Percentiles rank a stretch among this genome's conserved stretches.
These are phyloP conservation scores for Hebeloma cylindrosporum DNA, from an alignment of 768 basidiomycete genomes.

Conservation along the genomic window DNA sequence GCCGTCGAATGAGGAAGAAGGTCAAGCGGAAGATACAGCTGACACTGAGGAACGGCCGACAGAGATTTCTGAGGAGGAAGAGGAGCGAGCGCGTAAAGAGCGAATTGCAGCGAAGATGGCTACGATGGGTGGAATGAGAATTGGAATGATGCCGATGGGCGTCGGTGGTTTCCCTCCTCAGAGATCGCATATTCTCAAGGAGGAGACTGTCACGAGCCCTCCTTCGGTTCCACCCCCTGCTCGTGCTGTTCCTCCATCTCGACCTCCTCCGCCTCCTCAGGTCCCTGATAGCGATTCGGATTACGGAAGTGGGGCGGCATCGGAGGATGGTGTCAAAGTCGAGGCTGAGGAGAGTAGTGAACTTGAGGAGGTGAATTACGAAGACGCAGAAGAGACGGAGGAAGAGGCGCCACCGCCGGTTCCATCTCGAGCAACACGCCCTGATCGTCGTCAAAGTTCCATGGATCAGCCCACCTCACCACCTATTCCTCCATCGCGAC, in stretches of 20 bases:
- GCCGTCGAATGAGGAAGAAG: slow-evolving; percentile 23
- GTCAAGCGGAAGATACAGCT: slow-evolving; percentile 7
- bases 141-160: slow-evolving; percentile 53
- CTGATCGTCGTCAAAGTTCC: slow-evolving; percentile 24
- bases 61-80: slow-evolving; percentile 54
- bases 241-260: slow-evolving; percentile 25
- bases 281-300: slow-evolving; percentile 42
- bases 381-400: slow-evolving; percentile 51
- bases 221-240: slow-evolving; percentile 16
- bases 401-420: slow-evolving; percentile 55
- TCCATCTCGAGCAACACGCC: slow-evolving; percentile 44
- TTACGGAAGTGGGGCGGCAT: slow-evolving; percentile 40
- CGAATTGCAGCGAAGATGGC: slow-evolving; percentile 54
- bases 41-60: slow-evolving; percentile 27
- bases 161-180: slow-evolving; percentile 32
- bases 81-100: slow-evolving; percentile 57
- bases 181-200: slow-evolving; percentile 27
- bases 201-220: slow-evolving; percentile 18
- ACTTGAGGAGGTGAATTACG: slow-evolving; percentile 62
- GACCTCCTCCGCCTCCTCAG: slow-evolving; percentile 29
- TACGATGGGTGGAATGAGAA: slow-evolving; percentile 57
- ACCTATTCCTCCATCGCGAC: slow-evolving; percentile 45
- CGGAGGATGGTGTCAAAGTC: slow-evolving; percentile 62
- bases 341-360: slow-evolving; percentile 78
- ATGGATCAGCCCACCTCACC: slow-evolving; percentile 15